Evolutionary conservation across 148 eudicot species (phyloP).

Genomic region (Suaeda aralocaspica): DNA sequence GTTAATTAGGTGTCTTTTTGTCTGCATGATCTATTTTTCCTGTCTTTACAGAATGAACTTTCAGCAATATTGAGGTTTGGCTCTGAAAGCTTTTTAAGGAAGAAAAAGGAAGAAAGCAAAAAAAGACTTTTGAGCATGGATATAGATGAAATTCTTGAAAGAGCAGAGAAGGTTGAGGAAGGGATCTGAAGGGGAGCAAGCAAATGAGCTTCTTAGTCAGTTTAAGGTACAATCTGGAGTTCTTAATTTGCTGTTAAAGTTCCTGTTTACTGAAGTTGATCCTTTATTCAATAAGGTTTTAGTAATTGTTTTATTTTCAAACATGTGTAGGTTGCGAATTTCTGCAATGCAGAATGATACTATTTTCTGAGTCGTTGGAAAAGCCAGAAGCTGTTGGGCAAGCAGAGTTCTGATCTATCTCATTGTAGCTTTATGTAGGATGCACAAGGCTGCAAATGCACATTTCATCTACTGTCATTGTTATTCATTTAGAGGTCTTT

Average conservation of each 20-base stretch:
- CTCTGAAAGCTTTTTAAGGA: slow-evolving; percentile 93
- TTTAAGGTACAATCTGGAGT: slow-evolving; percentile 59
- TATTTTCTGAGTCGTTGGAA: slow-evolving; percentile 98
- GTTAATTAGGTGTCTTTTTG: background rate
- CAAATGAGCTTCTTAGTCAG: slow-evolving; percentile 79
- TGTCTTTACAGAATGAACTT: slow-evolving; percentile 73
- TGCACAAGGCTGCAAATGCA: background rate
- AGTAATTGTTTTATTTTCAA: slow-evolving; percentile 9
- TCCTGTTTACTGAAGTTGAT: background rate
- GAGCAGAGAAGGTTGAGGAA: slow-evolving; percentile 99
- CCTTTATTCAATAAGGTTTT: background rate
- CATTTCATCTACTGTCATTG: background rate
- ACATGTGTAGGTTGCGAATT: slow-evolving; percentile 79
- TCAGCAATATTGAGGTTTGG: slow-evolving; percentile 99
- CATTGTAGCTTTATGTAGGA: slow-evolving; percentile 3
- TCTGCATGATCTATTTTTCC: slow-evolving; percentile 12
- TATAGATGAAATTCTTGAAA: slow-evolving; percentile 97
- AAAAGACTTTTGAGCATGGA: slow-evolving; percentile 84
- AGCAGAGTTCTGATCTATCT: slow-evolving; percentile 60
- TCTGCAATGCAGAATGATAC: slow-evolving; percentile 91
- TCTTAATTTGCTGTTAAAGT: background rate
- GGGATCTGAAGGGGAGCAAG: slow-evolving; percentile 58
- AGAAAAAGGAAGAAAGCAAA: slow-evolving; percentile 96
- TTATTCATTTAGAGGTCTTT: no score
- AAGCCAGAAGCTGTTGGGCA: slow-evolving; percentile 83